phyloP scores from a whole-genome alignment of 78 protist genomes.

The Trichosphaerium sp. region DNA sequence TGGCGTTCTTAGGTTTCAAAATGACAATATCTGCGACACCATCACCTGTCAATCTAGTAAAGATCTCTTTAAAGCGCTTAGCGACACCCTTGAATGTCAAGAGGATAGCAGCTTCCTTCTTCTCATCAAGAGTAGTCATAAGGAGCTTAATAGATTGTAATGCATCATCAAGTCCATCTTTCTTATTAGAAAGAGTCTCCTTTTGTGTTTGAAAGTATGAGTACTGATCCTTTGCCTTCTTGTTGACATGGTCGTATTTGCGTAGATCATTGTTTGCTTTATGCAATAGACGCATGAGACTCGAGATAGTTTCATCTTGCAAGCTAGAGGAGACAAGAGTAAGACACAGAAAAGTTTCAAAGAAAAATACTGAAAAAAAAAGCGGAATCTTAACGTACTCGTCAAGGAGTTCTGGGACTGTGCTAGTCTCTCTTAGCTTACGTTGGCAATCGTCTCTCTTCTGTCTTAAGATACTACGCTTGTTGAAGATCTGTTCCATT shows the following conservation, averaged over 20 bases:
- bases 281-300: background rate
- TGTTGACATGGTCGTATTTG: slow-evolving; percentile 77
- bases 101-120: slow-evolving; percentile 89
- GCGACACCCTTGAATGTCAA: slow-evolving; percentile 77
- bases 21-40: slow-evolving; percentile 70
- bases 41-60: slow-evolving; percentile 71
- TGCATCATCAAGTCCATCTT: slow-evolving; percentile 43
- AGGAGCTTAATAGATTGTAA: slow-evolving; percentile 53
- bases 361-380: no score
- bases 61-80: slow-evolving; percentile 65
- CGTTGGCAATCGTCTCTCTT: background rate
- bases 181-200: slow-evolving; percentile 21
- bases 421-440: background rate
- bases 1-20: slow-evolving; percentile 11
- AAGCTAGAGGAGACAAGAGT: no score
- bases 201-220: slow-evolving; percentile 39
- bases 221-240: slow-evolving; percentile 94
- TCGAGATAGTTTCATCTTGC: no score
- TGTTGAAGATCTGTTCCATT: background rate
- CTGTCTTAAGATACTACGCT: background rate
- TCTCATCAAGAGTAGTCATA: slow-evolving; percentile 59
- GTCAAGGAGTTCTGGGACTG: no score
- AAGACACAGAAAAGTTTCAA: no score
- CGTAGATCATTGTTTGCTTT: slow-evolving; percentile 35
- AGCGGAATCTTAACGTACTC: no score